Conservation (phyloP, 2,329 filamentous ascomycete species). For the Tolypocladium pustulatum region DNA sequence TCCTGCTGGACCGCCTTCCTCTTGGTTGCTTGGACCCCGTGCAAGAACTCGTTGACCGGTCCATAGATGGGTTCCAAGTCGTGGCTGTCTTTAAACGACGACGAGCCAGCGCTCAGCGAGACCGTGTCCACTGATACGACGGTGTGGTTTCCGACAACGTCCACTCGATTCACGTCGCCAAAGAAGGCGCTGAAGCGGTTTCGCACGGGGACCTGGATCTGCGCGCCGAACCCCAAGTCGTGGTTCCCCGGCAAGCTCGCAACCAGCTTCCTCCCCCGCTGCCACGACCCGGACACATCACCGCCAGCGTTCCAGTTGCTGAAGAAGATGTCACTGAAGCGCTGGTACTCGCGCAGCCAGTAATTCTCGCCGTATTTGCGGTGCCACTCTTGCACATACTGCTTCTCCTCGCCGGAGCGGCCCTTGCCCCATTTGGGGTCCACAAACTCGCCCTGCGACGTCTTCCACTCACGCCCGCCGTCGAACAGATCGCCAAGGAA, state of each 20-base stretch:
- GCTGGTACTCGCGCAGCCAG: slow-evolving; percentile 77
- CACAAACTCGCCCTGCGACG: slow-evolving; percentile 46
- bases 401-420: slow-evolving; percentile 40
- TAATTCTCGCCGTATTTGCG: slow-evolving; percentile 69
- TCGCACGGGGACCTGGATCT: slow-evolving; percentile 70
- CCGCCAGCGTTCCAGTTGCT: slow-evolving; percentile 53
- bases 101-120: slow-evolving; percentile 65
- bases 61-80: slow-evolving; percentile 57
- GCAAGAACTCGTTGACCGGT: slow-evolving; percentile 67
- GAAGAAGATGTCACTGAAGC: slow-evolving; percentile 82
- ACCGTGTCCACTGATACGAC: slow-evolving; percentile 87
- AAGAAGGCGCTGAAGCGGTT: slow-evolving; percentile 82
- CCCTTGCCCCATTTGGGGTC: slow-evolving; percentile 48
- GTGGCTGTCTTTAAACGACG: slow-evolving; percentile 37
- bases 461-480: slow-evolving; percentile 90
- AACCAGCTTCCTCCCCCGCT: slow-evolving; percentile 66
- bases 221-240: slow-evolving; percentile 81
- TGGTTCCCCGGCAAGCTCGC: slow-evolving; percentile 88
- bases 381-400: slow-evolving; percentile 54
- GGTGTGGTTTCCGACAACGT: slow-evolving; percentile 88
- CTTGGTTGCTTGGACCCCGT: slow-evolving; percentile 53
- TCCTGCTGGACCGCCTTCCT: slow-evolving; percentile 59
- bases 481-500: slow-evolving; percentile 95
- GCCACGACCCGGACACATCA: slow-evolving; percentile 41
- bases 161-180: slow-evolving; percentile 81